phyloP scores from a whole-genome alignment of 1,284 basidiomycete species.

The Mycena sp. region DNA sequence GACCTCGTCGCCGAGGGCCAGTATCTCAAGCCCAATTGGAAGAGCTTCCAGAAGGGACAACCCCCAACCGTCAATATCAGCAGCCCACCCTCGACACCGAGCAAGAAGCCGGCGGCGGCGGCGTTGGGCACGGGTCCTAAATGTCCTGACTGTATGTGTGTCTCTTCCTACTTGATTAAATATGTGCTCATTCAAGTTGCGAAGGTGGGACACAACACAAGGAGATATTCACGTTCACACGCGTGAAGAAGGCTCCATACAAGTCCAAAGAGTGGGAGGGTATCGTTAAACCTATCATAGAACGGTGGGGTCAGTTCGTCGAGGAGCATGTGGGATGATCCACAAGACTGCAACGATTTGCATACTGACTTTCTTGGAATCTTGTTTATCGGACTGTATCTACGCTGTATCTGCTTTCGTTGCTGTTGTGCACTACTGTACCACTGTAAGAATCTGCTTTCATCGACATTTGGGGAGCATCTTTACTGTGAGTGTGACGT shows the following conservation, averaged over 20 bases:
- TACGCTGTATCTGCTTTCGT: conserved; percentile 13
- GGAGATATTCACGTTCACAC: conserved; percentile 79
- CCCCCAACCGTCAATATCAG: conserved; percentile 35
- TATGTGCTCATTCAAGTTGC: conserved; percentile 8
- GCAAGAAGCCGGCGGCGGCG: conserved; percentile 34
- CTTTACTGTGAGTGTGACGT: no score
- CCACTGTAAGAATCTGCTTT: no score
- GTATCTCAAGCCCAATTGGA: conserved; percentile 65
- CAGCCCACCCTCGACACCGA: conserved; percentile 22
- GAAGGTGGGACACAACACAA: conserved; percentile 69
- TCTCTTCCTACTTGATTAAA: not conserved
- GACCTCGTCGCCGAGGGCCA: conserved; percentile 68
- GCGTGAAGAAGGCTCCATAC: conserved; percentile 57
- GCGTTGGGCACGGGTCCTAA: conserved; percentile 31
- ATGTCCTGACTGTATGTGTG: conserved; percentile 40
- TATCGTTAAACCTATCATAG: conserved; percentile 77
- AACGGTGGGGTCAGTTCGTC: conserved; percentile 77
- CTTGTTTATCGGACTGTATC: conserved; percentile 4
- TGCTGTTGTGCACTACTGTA: no score
- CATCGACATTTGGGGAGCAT: no score
- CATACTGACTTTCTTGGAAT: not conserved
- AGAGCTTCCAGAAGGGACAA: conserved; percentile 28
- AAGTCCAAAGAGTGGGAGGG: conserved; percentile 76
- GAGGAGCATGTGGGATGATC: conserved; percentile 50
- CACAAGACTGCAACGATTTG: no score